These are phyloP conservation scores for Aurantiochytrium sp. DNA, from an alignment of 108 stramenopile species.

Conservation along the genomic window DNA sequence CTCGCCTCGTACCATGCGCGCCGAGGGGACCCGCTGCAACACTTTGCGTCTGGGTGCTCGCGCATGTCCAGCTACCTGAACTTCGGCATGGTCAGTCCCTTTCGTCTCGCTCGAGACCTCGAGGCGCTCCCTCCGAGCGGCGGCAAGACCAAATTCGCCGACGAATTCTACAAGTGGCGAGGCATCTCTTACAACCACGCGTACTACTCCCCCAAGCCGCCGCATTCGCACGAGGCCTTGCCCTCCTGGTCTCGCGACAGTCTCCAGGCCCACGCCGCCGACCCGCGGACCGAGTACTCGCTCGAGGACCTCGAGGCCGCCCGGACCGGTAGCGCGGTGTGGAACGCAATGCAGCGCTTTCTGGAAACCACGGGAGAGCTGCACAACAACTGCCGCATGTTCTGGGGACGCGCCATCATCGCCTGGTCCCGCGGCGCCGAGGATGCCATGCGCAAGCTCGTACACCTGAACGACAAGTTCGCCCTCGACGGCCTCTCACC, in stretches of 20 bases:
- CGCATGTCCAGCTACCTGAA: conserved; percentile 69
- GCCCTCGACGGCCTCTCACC: conserved; percentile 72
- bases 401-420: conserved; percentile 69
- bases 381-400: conserved; percentile 76
- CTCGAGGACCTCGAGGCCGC: conserved; percentile 33
- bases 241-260: conserved; percentile 49
- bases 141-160: conserved; percentile 58
- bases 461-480: conserved; percentile 65
- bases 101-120: conserved; percentile 54
- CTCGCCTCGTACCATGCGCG: not conserved
- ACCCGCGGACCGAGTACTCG: not conserved
- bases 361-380: conserved; percentile 65
- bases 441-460: conserved; percentile 40
- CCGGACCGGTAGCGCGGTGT: conserved; percentile 46
- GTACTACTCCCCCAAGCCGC: conserved; percentile 46
- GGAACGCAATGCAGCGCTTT: conserved; percentile 70
- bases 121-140: not conserved
- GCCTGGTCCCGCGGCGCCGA: conserved; percentile 47
- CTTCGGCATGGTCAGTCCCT: conserved; percentile 62
- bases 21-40: not conserved
- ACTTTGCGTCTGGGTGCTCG: not conserved
- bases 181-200: conserved; percentile 63
- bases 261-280: conserved; percentile 14
- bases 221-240: conserved; percentile 40
- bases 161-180: conserved; percentile 68